These are phyloP conservation scores for Hypholoma sublateritium DNA, from an alignment of 768 basidiomycete species.

Conservation along the genomic window DNA sequence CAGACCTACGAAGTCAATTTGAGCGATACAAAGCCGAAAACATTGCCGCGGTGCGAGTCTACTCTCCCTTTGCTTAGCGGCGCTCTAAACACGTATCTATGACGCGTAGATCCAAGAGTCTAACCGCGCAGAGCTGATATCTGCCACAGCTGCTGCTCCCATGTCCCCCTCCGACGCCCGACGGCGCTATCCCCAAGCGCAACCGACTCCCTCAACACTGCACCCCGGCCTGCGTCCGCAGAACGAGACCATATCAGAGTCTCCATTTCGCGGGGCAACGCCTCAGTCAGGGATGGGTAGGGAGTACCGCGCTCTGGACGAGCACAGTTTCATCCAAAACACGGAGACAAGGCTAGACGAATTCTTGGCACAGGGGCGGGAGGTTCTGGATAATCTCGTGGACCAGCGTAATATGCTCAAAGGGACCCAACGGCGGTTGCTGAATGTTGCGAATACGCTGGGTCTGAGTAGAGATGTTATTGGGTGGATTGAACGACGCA, in stretches of 20 bases:
- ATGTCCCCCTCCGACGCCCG: slow-evolving; percentile 57
- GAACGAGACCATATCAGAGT: slow-evolving; percentile 64
- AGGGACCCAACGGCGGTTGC: slow-evolving; percentile 84
- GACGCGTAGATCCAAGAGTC: slow-evolving; percentile 50
- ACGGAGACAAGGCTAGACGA: slow-evolving; percentile 84
- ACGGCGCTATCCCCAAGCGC: slow-evolving; percentile 59
- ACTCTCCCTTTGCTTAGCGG: neutral
- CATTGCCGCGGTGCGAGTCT: slow-evolving; percentile 39
- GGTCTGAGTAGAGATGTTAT: slow-evolving; percentile 94
- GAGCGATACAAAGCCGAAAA: slow-evolving; percentile 72
- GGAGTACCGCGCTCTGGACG: slow-evolving; percentile 79
- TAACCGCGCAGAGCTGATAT: slow-evolving; percentile 66
- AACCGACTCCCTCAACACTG: slow-evolving; percentile 46
- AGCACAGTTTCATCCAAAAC: slow-evolving; percentile 86
- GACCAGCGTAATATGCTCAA: slow-evolving; percentile 94
- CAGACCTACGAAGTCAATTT: slow-evolving; percentile 80
- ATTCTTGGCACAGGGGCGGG: slow-evolving; percentile 89
- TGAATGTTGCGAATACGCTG: slow-evolving; percentile 92
- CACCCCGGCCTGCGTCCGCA: slow-evolving; percentile 53
- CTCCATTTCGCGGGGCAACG: slow-evolving; percentile 73
- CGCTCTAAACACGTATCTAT: neutral
- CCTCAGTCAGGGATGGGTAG: slow-evolving; percentile 57
- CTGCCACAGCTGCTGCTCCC: slow-evolving; percentile 37
- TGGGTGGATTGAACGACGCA: slow-evolving; percentile 94
- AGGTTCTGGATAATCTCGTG: slow-evolving; percentile 87